Evolutionary conservation across 495 filamentous ascomycete species (phyloP), one percentile per base, ranked within the genome.

Genomic region (Penicillium malachiteum): DNA sequence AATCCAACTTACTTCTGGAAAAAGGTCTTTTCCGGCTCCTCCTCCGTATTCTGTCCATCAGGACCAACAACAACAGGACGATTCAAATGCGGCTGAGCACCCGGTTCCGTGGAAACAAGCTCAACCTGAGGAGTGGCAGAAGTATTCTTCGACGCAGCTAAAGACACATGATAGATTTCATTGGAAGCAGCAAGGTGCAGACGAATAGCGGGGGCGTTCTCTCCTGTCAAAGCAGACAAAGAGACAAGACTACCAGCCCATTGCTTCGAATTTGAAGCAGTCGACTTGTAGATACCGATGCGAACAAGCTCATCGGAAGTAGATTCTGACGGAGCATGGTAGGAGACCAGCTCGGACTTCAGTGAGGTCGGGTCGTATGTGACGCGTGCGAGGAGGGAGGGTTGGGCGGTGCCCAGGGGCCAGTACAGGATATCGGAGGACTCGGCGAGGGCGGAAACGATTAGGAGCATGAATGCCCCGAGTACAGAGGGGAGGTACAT

Each of bases 1-100:
- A 43, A 17, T 8, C 21, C 21, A 1, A 73, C 75, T 62, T 65
- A 77, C 76, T 74, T 79, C 45, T 79, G 76, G n/a, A 79, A 62
- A 37, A 79, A 64, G 3, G 67, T 71, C 59, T 79, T 79, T 57
- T 78, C 74, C 31, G 56, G 55, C 7, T 65, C 63, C 43, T 72
- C 69, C 26, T 73, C 71, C 4, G 72, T 48, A 42, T 59, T 66
- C 46, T 57, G 59, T 8, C 76, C 75, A 60, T 75, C 74, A 8
- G 71, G 72, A 10, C 68, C 51, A 26, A 79, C 55, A 12, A 78
- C 61, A 14, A 79, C 56, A 9, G 75, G 75, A 14, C 70, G 71
- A 56, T 79, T 78, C 10, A 79, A 56, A 34, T 71, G 68, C 12
- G 76, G 73, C 34, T 66, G 63, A 7, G 67, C 60, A 14, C 75